Conservation (phyloP, 208 protist genomes). For the Lotmaria passim region DNA sequence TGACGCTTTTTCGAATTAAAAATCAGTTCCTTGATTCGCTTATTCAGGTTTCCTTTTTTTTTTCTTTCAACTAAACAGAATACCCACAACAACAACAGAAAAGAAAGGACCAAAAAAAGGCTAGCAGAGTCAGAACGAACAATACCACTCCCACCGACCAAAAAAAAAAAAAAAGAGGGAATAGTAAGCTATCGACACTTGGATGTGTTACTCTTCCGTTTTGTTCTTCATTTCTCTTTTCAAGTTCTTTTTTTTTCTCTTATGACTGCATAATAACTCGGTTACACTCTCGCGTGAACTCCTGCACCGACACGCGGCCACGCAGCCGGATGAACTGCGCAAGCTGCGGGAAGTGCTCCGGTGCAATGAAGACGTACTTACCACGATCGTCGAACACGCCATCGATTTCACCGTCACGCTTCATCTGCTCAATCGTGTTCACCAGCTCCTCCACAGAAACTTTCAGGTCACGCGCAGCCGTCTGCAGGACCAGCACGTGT, state of each 20-base stretch:
- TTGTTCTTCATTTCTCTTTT: not conserved
- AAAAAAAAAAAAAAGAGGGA: slow-evolving; percentile 17
- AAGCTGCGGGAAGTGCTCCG: slow-evolving; percentile 54
- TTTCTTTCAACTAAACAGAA: no score
- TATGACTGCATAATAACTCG: slow-evolving; percentile 50
- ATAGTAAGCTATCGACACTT: no score
- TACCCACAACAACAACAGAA: slow-evolving; percentile 21
- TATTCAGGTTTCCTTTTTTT: no score
- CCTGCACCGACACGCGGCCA: slow-evolving; percentile 68
- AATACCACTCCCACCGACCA: not conserved
- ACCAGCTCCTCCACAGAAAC: slow-evolving; percentile 70
- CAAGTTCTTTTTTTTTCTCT: not conserved
- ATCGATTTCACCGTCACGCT: slow-evolving; percentile 44
- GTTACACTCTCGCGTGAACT: slow-evolving; percentile 80
- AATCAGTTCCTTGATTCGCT: no score
- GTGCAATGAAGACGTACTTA: slow-evolving; percentile 73
- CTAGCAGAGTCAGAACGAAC: not conserved
- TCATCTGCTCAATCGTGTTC: slow-evolving; percentile 59
- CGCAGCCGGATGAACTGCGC: slow-evolving; percentile 65
- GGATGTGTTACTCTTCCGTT: not conserved
- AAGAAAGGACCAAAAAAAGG: slow-evolving; percentile 19
- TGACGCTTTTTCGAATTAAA: no score
- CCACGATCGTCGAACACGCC: slow-evolving; percentile 86
- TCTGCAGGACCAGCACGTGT: slow-evolving; percentile 68
- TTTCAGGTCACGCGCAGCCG: slow-evolving; percentile 50